phyloP scores from a whole-genome alignment of 2,329 filamentous ascomycete genomes.

The Phyllosticta citribraziliensis region DNA sequence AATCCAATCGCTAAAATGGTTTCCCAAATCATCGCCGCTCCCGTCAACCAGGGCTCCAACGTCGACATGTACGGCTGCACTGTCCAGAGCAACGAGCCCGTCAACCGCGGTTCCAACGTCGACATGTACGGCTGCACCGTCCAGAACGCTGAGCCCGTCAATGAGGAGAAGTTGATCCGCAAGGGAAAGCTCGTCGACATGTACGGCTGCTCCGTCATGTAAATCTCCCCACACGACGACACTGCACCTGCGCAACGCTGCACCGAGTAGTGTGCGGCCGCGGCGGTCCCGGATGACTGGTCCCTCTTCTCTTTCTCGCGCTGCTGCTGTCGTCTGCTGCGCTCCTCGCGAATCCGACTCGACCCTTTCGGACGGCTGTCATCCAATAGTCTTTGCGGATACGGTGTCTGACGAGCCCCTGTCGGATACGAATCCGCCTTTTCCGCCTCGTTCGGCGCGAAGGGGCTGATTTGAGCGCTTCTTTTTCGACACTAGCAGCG shows the following conservation, averaged over 20 bases:
- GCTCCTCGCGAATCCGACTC: not conserved
- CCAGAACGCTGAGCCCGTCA: not conserved
- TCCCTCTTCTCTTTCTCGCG: not conserved
- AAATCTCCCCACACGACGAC: not conserved
- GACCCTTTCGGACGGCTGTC: not conserved
- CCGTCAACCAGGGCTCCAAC: not conserved
- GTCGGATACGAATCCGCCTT: not conserved
- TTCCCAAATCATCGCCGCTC: not conserved
- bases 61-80: not conserved
- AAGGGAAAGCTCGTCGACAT: not conserved
- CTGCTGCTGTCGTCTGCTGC: not conserved
- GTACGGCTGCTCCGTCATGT: slow-evolving; percentile 1
- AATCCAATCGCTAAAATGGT: not conserved
- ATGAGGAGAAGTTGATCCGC: not conserved
- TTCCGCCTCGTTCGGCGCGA: not conserved
- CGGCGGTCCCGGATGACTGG: not conserved
- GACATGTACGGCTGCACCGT: not conserved
- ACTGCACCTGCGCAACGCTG: not conserved
- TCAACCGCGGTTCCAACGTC: not conserved
- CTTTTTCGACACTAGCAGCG: not conserved
- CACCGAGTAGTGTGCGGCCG: not conserved
- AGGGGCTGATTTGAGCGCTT: not conserved
- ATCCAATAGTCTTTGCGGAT: not conserved
- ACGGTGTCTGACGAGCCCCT: not conserved
- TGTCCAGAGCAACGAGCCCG: not conserved